These are phyloP conservation scores for Rhytidiadelphus loreus DNA, from an alignment of 225 moss, liverwort and hornwort genomes.

Conservation along the genomic window DNA sequence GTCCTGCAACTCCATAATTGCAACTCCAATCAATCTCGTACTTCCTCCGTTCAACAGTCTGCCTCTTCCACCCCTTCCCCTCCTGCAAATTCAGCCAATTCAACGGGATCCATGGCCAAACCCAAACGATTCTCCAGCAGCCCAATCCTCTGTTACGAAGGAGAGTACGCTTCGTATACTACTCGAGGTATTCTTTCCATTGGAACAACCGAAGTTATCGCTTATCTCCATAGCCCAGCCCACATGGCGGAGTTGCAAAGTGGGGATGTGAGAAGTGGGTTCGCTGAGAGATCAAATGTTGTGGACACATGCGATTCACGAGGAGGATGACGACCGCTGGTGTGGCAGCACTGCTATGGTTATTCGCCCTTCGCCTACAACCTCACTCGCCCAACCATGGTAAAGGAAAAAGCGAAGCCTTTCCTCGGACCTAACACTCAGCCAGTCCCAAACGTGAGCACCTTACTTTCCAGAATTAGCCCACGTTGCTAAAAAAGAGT, in stretches of 20 bases:
- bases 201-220: no score
- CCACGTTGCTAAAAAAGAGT: background rate
- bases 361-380: background rate
- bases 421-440: background rate
- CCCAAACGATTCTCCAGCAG: background rate
- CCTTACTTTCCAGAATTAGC: background rate
- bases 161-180: background rate
- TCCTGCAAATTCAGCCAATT: background rate
- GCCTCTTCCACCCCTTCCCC: background rate
- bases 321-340: background rate
- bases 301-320: background rate
- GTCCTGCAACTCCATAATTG: slow-evolving; percentile 11
- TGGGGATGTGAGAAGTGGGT: background rate
- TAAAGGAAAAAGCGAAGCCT: background rate
- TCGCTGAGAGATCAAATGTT: background rate
- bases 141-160: background rate
- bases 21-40: background rate
- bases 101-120: background rate
- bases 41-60: background rate
- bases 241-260: background rate
- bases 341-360: background rate
- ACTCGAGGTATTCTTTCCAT: background rate
- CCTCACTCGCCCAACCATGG: background rate
- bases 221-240: background rate
- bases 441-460: background rate